phyloP scores from a whole-genome alignment of 768 basidiomycete genomes.

The Pholiota molesta region DNA sequence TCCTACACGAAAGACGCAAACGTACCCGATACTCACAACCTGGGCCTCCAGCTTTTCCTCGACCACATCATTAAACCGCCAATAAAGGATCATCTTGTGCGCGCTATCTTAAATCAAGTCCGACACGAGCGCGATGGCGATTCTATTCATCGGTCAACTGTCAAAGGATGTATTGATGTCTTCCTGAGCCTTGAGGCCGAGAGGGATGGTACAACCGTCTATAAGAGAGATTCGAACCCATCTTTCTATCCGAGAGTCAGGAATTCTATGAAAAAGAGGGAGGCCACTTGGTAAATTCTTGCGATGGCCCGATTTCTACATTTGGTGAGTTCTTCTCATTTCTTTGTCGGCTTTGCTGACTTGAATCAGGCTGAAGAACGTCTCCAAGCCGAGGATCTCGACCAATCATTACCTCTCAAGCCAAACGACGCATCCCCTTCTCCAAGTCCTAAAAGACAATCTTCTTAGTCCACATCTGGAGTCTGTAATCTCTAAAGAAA shows the following conservation, averaged over 20 bases:
- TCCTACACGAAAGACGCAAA: conserved; percentile 77
- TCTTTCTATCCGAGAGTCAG: conserved; percentile 75
- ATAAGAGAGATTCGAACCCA: conserved; percentile 85
- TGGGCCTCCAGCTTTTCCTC: conserved; percentile 83
- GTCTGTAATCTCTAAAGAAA: conserved; percentile 75
- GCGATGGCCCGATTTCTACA: conserved; percentile 83
- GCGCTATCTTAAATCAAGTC: conserved; percentile 85
- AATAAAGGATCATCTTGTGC: conserved; percentile 81
- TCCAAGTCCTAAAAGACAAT: conserved; percentile 73
- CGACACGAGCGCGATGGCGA: conserved; percentile 92
- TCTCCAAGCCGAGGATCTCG: conserved; percentile 81
- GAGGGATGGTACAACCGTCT: conserved; percentile 59
- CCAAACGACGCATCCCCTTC: conserved; percentile 68
- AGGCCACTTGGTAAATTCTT: conserved; percentile 64
- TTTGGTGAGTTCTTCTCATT: conserved; percentile 52
- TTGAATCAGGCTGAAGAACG: conserved; percentile 71
- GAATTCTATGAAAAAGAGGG: conserved; percentile 82
- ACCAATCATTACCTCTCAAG: conserved; percentile 85
- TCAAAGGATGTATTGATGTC: conserved; percentile 88
- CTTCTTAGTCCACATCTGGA: conserved; percentile 79
- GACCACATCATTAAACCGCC: conserved; percentile 77
- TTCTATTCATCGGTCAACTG: conserved; percentile 86
- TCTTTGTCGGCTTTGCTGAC: conserved; percentile 17
- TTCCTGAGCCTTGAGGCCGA: conserved; percentile 67
- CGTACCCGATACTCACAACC: conserved; percentile 80